Base-by-base conservation (phyloP, 345 rosid species). In the Turnera subulata region DNA sequence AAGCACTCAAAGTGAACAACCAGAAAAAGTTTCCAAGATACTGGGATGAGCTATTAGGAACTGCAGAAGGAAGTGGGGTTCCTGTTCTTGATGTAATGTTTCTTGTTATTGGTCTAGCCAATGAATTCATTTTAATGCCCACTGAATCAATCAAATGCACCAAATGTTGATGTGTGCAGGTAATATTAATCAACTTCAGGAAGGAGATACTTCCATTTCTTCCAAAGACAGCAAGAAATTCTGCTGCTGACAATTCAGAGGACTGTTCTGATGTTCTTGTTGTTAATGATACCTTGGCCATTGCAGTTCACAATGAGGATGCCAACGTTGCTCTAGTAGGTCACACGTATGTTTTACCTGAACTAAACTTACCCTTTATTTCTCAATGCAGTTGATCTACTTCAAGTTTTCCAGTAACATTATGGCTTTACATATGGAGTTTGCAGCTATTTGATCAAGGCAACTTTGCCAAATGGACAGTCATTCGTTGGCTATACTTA, bases 251-350 rank as follows among this genome's bases (percentile, higher is more conserved):
- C 50, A 0, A 54, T 11, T 17, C 51, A 49, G 73, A 76, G 51
- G 79, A 83, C 44, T 80, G 84, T 59, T 83, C 89, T 6, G 80
- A 70, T 50, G 55, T 80, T 42, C 77, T 78, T 42, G 80, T 72
- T 46, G 78, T 80, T n/a, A 60, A 64, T 6, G 74, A 78, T 17
- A 52, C 59, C 6, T 69, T 80, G 77, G 84, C 85, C 22, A 11
- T 78, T 9, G 89, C 77, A 33, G 83, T 82, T 1, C 89, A 83
- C 61, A 83, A 83, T 19, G 89, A 83, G 63, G 89, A 83, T 24
- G 85, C 80, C 19, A 74, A 69, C 55, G 79, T 76, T 19, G 76
- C 82, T 52, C 75, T 80, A 35, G 63, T 80, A 23, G 85, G 78
- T 63, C 83, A 78, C 67, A 78, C 78, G 89, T 80, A 80, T 11